Base-by-base conservation (phyloP, 768 basidiomycete species). In the Phaeotremella fagi region DNA sequence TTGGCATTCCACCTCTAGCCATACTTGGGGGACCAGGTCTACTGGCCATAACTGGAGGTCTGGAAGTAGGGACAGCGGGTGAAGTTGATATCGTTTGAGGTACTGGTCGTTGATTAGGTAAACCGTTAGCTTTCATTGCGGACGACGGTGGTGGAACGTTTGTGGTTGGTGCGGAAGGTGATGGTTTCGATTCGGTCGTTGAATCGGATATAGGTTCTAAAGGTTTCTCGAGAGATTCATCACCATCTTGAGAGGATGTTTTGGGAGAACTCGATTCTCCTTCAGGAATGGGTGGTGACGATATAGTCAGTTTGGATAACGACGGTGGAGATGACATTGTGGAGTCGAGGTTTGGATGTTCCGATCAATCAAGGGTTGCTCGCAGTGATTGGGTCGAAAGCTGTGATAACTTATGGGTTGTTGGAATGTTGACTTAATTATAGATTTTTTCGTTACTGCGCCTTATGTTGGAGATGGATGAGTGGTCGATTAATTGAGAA, bases 1-100 rank as follows among this genome's bases (percentile, higher is more conserved):
- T 57, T 1, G 65, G 65, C 48, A 57, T 57, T 20, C 46, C 57
- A 22, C 56, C 59, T 26, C 56, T 50, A 25, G 42, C 55, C 46
- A 54, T 43, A 1, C 53, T 15, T 51, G 52, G 33, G 26, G 45
- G 52, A 11, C 44, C 43, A 3, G 29, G 31, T 22, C 55, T 35
- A 22, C 45, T 35, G 3, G 48, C 12, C 42, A 43, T 20, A 7
- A 15, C 36, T n/a, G 35, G 51, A 29, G 20, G 9, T 22, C 38
- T 12, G 6, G 11, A 12, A 41, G 31, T 46, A 7, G 27, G 36
- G 20, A 54, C 50, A 4, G 50, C 41, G n/a, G 59, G 52, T 15
- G 59, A 50, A 12, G 59, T 18, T 2, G 35, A 41, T 18, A 50
- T 45, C 18, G 59, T 49, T 18, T 41, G 38, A 12, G 38, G 38